phyloP scores from a whole-genome alignment of 768 basidiomycete genomes.

The Porphyrellus cyaneotinctus region DNA sequence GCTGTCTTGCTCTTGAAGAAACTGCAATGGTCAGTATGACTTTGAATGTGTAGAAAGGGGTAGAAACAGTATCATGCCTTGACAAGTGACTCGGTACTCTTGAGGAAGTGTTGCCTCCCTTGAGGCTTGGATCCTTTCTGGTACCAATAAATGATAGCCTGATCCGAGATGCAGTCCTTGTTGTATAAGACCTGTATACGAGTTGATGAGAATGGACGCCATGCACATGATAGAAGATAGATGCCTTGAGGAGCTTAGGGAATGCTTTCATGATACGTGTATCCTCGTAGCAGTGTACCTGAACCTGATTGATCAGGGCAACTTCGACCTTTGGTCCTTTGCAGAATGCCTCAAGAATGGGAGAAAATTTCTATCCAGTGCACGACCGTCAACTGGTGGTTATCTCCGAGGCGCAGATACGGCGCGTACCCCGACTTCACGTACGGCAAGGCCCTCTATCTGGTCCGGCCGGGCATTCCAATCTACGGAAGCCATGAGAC shows the following conservation, averaged over 20 bases:
- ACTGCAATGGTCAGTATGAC: slow-evolving; percentile 55
- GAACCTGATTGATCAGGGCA: slow-evolving; percentile 90
- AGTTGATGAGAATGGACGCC: slow-evolving; percentile 6
- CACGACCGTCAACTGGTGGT: not conserved
- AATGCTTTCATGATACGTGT: slow-evolving; percentile 93
- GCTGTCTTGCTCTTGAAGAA: slow-evolving; percentile 81
- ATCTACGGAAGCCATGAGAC: slow-evolving; percentile 82
- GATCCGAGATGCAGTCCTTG: slow-evolving; percentile 91
- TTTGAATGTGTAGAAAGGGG: slow-evolving; percentile 4
- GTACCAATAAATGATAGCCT: slow-evolving; percentile 97
- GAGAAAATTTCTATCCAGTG: slow-evolving; percentile 65
- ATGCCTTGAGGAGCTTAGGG: slow-evolving; percentile 87
- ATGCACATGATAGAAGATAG: slow-evolving; percentile 1
- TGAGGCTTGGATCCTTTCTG: slow-evolving; percentile 96
- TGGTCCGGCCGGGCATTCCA: slow-evolving; percentile 90
- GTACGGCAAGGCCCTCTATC: slow-evolving; percentile 82
- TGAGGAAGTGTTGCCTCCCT: slow-evolving; percentile 93
- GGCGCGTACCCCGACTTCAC: slow-evolving; percentile 75
- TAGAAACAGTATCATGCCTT: slow-evolving; percentile 49
- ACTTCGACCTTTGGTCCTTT: slow-evolving; percentile 87
- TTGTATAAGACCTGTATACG: slow-evolving; percentile 82
- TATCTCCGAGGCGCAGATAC: not conserved
- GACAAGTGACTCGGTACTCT: slow-evolving; percentile 80
- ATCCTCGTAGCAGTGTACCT: slow-evolving; percentile 95
- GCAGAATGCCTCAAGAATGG: slow-evolving; percentile 89